phyloP scores from a whole-genome alignment of 2,329 filamentous ascomycete genomes.

The Verruconis gallopava region DNA sequence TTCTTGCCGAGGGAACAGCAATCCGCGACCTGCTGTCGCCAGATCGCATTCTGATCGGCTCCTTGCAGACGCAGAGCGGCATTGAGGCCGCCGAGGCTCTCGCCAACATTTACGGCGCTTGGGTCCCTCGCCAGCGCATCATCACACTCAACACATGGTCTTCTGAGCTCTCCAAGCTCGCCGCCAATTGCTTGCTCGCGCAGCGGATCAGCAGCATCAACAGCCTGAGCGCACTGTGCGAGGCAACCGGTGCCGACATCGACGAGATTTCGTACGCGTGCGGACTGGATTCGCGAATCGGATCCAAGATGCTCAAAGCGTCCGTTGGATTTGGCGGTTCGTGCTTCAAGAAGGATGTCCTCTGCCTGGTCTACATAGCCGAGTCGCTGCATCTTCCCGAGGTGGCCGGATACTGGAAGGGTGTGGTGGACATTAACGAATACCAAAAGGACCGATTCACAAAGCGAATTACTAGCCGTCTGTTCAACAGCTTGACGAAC shows the following conservation, averaged over 20 bases:
- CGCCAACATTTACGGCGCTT: constrained; percentile 52
- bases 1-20: constrained; percentile 63
- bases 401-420: constrained; percentile 61
- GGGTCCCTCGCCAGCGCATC: constrained; percentile 55
- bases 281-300: constrained; percentile 58
- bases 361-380: constrained; percentile 61
- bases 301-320: constrained; percentile 58
- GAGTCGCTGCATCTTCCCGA: constrained; percentile 55
- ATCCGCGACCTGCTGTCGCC: constrained; percentile 56
- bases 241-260: constrained; percentile 59
- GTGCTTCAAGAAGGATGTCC: constrained; percentile 70
- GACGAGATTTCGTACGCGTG: constrained; percentile 55
- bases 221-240: constrained; percentile 65
- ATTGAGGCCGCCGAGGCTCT: constrained; percentile 49
- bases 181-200: constrained; percentile 66
- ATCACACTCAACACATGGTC: constrained; percentile 63
- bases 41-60: constrained; percentile 66
- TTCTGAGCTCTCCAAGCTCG: constrained; percentile 64
- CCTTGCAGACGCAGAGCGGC: constrained; percentile 45
- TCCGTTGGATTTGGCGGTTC: constrained; percentile 69
- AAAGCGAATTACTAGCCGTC: constrained; percentile 48
- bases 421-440: constrained; percentile 63
- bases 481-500: constrained; percentile 54
- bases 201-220: constrained; percentile 73
- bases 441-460: constrained; percentile 58